phyloP scores from a whole-genome alignment of 495 filamentous ascomycete species.

The Neurospora sp. region DNA sequence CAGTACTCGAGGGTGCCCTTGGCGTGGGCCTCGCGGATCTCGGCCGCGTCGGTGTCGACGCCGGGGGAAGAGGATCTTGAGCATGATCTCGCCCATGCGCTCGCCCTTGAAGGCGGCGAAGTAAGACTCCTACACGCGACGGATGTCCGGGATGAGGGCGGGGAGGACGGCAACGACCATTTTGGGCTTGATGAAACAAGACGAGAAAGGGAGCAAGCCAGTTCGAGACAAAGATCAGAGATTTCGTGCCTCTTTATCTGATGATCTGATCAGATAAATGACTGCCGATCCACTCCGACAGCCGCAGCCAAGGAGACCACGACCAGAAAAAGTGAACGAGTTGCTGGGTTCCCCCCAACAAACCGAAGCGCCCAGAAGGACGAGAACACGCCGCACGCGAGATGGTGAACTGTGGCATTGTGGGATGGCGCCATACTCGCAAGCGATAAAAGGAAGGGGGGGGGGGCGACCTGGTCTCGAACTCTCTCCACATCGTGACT shows the following conservation, averaged over 20 bases:
- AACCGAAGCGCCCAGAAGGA: background rate
- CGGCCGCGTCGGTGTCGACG: slow-evolving; percentile 8
- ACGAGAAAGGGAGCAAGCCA: background rate
- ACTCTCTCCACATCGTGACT: background rate
- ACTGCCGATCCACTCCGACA: background rate
- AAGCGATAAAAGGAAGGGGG: background rate
- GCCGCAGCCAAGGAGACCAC: background rate
- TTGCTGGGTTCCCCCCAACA: background rate
- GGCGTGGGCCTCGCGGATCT: slow-evolving; percentile 22
- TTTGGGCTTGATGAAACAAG: background rate
- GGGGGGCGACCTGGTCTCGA: background rate
- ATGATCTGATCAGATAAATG: background rate
- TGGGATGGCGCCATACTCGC: background rate
- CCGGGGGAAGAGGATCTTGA: slow-evolving; percentile 24
- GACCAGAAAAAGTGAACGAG: background rate
- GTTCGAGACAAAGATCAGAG: background rate
- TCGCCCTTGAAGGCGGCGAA: slow-evolving; percentile 26
- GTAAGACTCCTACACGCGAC: slow-evolving; percentile 24
- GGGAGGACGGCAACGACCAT: slow-evolving; percentile 25
- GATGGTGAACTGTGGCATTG: background rate
- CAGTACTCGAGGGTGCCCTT: slow-evolving; percentile 22
- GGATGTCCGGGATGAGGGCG: slow-evolving; percentile 28
- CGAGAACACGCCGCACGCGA: background rate
- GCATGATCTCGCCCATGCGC: slow-evolving; percentile 20
- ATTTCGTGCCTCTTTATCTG: background rate